Conservation (phyloP, 2,329 filamentous ascomycete genomes). For the Colletotrichum abscissum region DNA sequence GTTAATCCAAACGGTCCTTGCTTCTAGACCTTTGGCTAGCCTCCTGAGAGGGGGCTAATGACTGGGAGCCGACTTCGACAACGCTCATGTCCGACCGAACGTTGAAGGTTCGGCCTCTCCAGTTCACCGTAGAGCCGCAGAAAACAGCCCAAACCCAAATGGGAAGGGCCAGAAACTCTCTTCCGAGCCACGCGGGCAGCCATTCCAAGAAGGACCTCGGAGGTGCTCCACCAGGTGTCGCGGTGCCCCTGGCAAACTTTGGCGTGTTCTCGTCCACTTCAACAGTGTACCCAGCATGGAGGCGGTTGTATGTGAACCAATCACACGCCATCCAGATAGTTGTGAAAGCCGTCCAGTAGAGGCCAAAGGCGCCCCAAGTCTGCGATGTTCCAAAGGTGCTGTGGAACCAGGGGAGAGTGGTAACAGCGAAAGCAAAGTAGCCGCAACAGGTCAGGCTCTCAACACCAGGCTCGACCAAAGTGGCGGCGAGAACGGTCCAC, state of each 20-base stretch:
- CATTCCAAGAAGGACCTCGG: conserved; percentile 75
- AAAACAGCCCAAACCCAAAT: conserved; percentile 93
- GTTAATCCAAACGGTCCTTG: conserved; percentile 32
- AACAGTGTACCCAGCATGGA: conserved; percentile 80
- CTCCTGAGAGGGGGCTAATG: neutral
- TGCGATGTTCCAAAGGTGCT: conserved; percentile 62
- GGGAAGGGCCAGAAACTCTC: conserved; percentile 85
- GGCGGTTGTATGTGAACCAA: conserved; percentile 75
- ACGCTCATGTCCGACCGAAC: conserved; percentile 90
- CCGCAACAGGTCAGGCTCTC: conserved; percentile 87
- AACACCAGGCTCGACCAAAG: conserved; percentile 91
- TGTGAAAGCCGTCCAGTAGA: conserved; percentile 75
- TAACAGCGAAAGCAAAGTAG: conserved; percentile 83
- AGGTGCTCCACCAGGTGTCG: conserved; percentile 50
- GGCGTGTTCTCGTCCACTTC: conserved; percentile 80
- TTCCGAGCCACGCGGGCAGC: conserved; percentile 84
- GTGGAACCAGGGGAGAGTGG: conserved; percentile 75
- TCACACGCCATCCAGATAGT: conserved; percentile 80
- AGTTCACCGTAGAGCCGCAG: conserved; percentile 87
- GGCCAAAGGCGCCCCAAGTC: conserved; percentile 75
- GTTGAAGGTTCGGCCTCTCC: conserved; percentile 85
- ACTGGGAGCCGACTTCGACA: conserved; percentile 49
- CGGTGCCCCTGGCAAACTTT: conserved; percentile 70
- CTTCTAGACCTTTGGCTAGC: conserved; percentile 14
- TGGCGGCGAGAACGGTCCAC: conserved; percentile 90